These are phyloP conservation scores for Prunus mira DNA, from an alignment of 306 rosid genomes.

Conservation along the genomic window DNA sequence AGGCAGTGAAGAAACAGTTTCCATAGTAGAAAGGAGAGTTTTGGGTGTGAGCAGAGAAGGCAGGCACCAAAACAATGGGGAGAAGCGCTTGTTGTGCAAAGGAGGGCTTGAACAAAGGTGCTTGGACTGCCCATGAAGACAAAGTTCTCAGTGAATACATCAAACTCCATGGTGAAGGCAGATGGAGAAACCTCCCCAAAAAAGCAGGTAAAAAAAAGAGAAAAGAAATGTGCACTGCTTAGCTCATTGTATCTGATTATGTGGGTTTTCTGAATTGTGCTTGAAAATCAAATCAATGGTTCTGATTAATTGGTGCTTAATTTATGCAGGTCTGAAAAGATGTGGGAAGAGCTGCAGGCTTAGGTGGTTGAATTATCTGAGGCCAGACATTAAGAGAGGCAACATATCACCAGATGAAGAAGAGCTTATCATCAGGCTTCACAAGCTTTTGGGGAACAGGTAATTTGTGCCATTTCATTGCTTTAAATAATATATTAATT, in stretches of 20 bases:
- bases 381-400: constrained; percentile 34
- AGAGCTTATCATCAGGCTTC: constrained; percentile 31
- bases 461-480: neutral
- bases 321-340: constrained; percentile 21
- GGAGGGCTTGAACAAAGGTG: constrained; percentile 21
- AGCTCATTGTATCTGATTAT: neutral
- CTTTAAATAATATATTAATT: neutral
- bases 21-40: neutral
- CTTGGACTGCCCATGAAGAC: constrained; percentile 31
- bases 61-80: constrained; percentile 14
- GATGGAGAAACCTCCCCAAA: constrained; percentile 29
- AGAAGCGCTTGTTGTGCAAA: constrained; percentile 29
- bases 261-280: neutral
- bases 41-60: neutral
- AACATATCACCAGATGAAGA: constrained; percentile 30
- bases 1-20: neutral
- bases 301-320: neutral
- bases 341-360: constrained; percentile 39
- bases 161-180: constrained; percentile 25
- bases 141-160: constrained; percentile 18
- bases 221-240: too few relatives aligned
- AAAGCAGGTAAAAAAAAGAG: constrained; percentile 8
- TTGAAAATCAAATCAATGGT: neutral
- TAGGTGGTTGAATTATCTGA: constrained; percentile 29
- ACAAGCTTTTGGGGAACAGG: constrained; percentile 34